phyloP scores from a whole-genome alignment of 441 rosid genomes.

The Jatropha podagrica region DNA sequence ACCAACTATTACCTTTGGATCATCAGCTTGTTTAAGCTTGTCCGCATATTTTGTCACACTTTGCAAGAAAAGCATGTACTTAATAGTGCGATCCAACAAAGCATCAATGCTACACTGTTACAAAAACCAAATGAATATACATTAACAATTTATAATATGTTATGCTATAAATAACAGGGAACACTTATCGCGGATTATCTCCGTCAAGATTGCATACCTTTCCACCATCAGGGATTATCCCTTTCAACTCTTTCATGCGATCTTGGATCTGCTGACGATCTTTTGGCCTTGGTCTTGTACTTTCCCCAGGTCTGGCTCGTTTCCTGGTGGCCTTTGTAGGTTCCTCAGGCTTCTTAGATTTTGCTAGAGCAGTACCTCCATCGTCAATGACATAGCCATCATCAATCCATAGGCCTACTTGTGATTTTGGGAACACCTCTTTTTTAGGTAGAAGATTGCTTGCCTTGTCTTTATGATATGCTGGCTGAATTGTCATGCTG shows the following conservation, averaged over 20 bases:
- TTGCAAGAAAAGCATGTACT: conserved; percentile 91
- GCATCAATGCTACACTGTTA: conserved; percentile 85
- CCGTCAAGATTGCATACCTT: conserved; percentile 52
- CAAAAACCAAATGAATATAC: conserved; percentile 22
- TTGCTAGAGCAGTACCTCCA: conserved; percentile 34
- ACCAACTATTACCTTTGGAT: conserved; percentile 55
- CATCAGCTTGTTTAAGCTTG: conserved; percentile 61
- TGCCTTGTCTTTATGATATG: conserved; percentile 23
- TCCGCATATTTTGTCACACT: conserved; percentile 72
- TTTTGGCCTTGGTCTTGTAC: conserved; percentile 87
- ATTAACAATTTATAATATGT: conserved; percentile 13
- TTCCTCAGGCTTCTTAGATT: conserved; percentile 55
- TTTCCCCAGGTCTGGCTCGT: conserved; percentile 82
- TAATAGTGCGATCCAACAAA: conserved; percentile 75
- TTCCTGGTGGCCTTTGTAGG: conserved; percentile 52
- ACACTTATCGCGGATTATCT: not conserved
- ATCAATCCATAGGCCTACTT: conserved; percentile 68
- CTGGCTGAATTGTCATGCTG: conserved; percentile 28
- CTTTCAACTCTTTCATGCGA: conserved; percentile 80
- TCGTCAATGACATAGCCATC: conserved; percentile 66
- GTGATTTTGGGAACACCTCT: conserved; percentile 42
- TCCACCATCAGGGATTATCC: conserved; percentile 76
- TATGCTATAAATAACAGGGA: too few relatives aligned
- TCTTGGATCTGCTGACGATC: conserved; percentile 98
- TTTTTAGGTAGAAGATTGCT: conserved; percentile 25